These are phyloP conservation scores for Candida dendrica DNA, from an alignment of 805 yeast genomes.

Conservation along the genomic window DNA sequence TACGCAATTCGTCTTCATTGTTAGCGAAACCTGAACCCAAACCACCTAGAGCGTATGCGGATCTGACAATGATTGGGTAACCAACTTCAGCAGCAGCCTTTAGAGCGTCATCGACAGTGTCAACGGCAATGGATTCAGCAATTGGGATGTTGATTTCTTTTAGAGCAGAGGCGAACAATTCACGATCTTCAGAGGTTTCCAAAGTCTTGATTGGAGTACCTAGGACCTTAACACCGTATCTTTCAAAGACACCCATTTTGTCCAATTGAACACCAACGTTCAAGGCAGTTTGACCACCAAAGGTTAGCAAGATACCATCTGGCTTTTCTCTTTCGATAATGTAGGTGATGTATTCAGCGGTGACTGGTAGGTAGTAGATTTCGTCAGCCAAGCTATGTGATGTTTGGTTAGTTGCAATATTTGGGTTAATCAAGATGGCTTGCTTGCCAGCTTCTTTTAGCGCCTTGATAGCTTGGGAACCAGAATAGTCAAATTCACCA, in stretches of 20 bases:
- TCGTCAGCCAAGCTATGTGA: constrained; percentile 94
- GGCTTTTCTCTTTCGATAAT: constrained; percentile 95
- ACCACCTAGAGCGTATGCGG: constrained; percentile 97
- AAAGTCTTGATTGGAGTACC: constrained; percentile 97
- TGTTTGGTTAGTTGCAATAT: constrained; percentile 95
- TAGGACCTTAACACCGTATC: constrained; percentile 86
- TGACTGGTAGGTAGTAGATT: constrained; percentile 91
- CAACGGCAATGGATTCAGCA: constrained; percentile 95
- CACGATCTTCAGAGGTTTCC: constrained; percentile 97
- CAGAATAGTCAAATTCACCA: constrained; percentile 95
- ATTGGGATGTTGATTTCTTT: constrained; percentile 93
- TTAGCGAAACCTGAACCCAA: constrained; percentile 95
- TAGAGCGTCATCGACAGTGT: constrained; percentile 86
- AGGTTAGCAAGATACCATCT: constrained; percentile 90
- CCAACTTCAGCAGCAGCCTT: constrained; percentile 85
- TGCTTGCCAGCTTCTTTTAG: constrained; percentile 81
- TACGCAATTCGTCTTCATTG: constrained; percentile 72
- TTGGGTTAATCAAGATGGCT: constrained; percentile 87
- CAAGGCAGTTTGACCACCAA: constrained; percentile 97
- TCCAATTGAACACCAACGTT: constrained; percentile 94
- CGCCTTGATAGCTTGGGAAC: constrained; percentile 97
- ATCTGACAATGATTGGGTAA: constrained; percentile 94
- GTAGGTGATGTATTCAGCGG: constrained; percentile 92
- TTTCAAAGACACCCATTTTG: constrained; percentile 87
- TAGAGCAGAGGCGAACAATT: constrained; percentile 88